Evolutionary conservation across 441 rosid species (phyloP).

Genomic region (Euphorbia schlechtendalii): DNA sequence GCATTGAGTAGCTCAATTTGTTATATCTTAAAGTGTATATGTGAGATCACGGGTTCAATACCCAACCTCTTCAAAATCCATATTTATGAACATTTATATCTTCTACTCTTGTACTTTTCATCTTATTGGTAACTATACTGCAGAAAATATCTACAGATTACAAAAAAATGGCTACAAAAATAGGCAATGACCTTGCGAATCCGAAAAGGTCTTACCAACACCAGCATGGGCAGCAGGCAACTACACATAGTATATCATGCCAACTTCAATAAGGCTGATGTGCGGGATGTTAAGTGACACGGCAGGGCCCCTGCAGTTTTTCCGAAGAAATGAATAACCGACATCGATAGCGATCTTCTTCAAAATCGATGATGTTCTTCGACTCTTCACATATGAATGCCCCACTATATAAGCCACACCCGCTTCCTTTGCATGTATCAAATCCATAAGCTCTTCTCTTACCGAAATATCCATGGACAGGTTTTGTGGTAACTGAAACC

Average conservation of each 20-base stretch:
- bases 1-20: too few relatives aligned
- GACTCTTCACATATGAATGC: constrained; percentile 74
- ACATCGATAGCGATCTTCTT: constrained; percentile 71
- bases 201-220: neutral
- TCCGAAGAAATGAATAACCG: constrained; percentile 82
- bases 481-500: constrained; percentile 49
- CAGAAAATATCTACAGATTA: too few relatives aligned
- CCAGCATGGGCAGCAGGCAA: neutral
- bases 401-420: constrained; percentile 90
- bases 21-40: neutral
- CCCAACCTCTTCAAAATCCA: too few relatives aligned
- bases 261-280: constrained; percentile 92
- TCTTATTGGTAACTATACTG: too few relatives aligned
- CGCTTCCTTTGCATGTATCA: constrained; percentile 74
- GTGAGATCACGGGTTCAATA: too few relatives aligned
- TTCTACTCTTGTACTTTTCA: too few relatives aligned
- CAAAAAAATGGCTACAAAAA: too few relatives aligned
- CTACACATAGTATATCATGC: constrained; percentile 89
- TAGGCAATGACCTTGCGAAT: neutral
- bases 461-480: constrained; percentile 61
- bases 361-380: constrained; percentile 57
- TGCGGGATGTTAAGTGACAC: constrained; percentile 91
- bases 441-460: constrained; percentile 74
- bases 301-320: constrained; percentile 90
- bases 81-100: too few relatives aligned